Evolutionary conservation across 2,329 filamentous ascomycete species (phyloP), one percentile per base, ranked within the genome.

Genomic region (Penicillium sp.): DNA sequence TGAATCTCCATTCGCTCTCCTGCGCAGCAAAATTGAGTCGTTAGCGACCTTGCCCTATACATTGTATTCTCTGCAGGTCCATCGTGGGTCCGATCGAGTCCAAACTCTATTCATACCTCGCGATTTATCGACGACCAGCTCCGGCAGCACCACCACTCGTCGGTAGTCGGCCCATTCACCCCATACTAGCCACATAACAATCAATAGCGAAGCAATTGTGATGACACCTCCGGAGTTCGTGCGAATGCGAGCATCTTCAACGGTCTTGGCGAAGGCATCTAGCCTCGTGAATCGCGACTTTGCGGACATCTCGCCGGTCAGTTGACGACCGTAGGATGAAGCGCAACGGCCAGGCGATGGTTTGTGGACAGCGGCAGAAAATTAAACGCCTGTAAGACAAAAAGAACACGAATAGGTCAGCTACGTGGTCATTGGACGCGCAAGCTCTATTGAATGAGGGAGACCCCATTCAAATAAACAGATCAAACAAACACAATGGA

Each of bases 1-100:
- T 96, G 92, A 64, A 99, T 99, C 75, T 97, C 94, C 93, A 99
- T 97, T 76, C 93, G 91, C 82, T 99, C 92, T 75, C 91, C 90
- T 91, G 66, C 72, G 53, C 50, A 61, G 25, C 47, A 40, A 33
- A 53, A 11, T 11, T 10, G 11, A 33, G 63, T 31, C 5, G 55
- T 70, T 50, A 65, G 65, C 56, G 10, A 38, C 33, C 11, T 9
- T 57, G 46, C 31, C 15, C 34, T 39, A 29, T 13, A n/a, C 46
- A 43, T 6, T 16, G 5, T 25, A 47, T 56, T 27, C 15, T 19
- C 15, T 41, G 11, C 5, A 23, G 21, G 23, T 47, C 40, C 33
- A 44, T 40, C 48, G 9, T 46, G 33, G 43, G 27, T 46, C 48
- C 27, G 27, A 40, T 27, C 5, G n/a, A 23, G 50, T 16, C 43